Conservation (phyloP, 1,139 yeast species). For the Martiniozyma asiatica region DNA sequence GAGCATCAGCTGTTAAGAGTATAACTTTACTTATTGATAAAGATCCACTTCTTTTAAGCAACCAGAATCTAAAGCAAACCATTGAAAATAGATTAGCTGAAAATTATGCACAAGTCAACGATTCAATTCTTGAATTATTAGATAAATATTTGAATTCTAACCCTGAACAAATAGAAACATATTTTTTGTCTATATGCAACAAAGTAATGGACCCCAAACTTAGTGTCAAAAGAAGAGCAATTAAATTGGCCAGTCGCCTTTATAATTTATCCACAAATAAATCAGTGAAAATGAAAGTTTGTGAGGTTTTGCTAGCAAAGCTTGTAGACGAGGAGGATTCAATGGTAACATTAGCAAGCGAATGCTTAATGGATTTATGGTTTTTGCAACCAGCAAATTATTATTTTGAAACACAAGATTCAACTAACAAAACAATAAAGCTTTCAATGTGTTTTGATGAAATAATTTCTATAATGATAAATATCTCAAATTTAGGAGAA, state of each 20-base stretch:
- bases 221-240: slow-evolving; percentile 51
- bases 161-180: slow-evolving; percentile 35
- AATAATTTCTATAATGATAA: slow-evolving; percentile 26
- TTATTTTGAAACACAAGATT: background rate
- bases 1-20: slow-evolving; percentile 54
- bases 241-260: slow-evolving; percentile 39
- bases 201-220: slow-evolving; percentile 49
- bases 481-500: slow-evolving; percentile 25
- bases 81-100: slow-evolving; percentile 44
- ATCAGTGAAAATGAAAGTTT: slow-evolving; percentile 30
- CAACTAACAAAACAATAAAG: slow-evolving; percentile 1
- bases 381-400: slow-evolving; percentile 19
- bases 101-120: slow-evolving; percentile 59
- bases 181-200: slow-evolving; percentile 38
- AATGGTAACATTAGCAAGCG: slow-evolving; percentile 34
- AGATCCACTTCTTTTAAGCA: slow-evolving; percentile 37
- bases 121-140: slow-evolving; percentile 61
- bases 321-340: slow-evolving; percentile 62
- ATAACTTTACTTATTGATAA: slow-evolving; percentile 38
- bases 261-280: slow-evolving; percentile 26
- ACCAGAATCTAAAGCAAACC: slow-evolving; percentile 39
- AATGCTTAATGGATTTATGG: slow-evolving; percentile 34
- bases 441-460: slow-evolving; percentile 9
- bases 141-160: slow-evolving; percentile 35
- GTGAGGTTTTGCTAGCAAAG: slow-evolving; percentile 39